Evolutionary conservation across 495 filamentous ascomycete species (phyloP), one percentile per base, ranked within the genome.

Genomic region (Hypoxylon perforatum): DNA sequence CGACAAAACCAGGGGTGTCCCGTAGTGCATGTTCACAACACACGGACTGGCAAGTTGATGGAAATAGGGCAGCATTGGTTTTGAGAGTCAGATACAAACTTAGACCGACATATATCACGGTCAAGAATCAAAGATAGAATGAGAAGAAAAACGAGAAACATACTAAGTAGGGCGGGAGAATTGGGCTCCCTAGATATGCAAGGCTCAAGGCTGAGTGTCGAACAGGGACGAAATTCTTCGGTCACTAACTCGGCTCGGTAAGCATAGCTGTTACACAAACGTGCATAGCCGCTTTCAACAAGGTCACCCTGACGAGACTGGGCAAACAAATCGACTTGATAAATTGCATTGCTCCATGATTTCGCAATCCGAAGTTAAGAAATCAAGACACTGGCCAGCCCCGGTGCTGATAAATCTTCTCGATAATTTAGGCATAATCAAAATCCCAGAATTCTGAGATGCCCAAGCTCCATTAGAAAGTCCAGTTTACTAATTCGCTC

Each of bases 201-300:
- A 33, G 30, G 30, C 30, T 33, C 7, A 33, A 33, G 30, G 30
- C 30, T 33, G 30, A 33, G 30, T 33, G 30, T 10, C 8, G 30
- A 33, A 33, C 8, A 9, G 30, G 30, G 30, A 19, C 21, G 17
- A 44, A 21, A 6, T 19, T 44, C 10, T 44, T 44, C 30, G 30
- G 41, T 19, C 41, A 44, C 17, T 17, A 14, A 19, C 17, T 33
- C 8, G 11, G 7, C n/a, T 44, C 41, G 41, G 52, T 50, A 4
- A 10, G 53, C 57, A 21, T 60, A 57, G 39, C 25, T 46, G 39
- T 49, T 61, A 17, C 51, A 35, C 50, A 36, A 61, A 53, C 38
- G 61, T 53, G 30, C 19, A 33, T 61, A 65, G 33, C 66, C 66
- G 61, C 18, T 15, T 35, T 18, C 18, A 61, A 33, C 44, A 65